phyloP scores from a whole-genome alignment of 1,284 basidiomycete species.

The Heterobasidion occidentale region DNA sequence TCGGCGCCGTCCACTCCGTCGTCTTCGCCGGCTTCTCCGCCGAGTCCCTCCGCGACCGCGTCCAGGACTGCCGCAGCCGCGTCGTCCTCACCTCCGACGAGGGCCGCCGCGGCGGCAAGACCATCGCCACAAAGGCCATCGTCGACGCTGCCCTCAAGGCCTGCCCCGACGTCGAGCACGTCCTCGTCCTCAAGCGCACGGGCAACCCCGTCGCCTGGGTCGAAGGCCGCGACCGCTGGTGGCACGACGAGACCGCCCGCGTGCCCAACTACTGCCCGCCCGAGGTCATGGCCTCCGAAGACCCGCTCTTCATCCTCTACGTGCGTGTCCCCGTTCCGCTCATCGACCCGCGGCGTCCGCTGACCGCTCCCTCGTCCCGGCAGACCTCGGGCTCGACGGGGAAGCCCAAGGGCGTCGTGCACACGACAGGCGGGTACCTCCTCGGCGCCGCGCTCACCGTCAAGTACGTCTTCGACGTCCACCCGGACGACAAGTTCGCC shows the following conservation, averaged over 20 bases:
- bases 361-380: not conserved
- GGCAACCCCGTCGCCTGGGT: constrained; percentile 82
- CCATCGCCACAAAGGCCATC: constrained; percentile 93
- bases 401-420: constrained; percentile 96
- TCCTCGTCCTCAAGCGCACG: constrained; percentile 86
- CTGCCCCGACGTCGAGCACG: constrained; percentile 84
- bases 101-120: constrained; percentile 89
- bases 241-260: constrained; percentile 85
- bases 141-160: constrained; percentile 89
- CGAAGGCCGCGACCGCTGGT: constrained; percentile 89
- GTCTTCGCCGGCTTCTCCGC: constrained; percentile 97
- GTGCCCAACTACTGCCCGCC: constrained; percentile 89
- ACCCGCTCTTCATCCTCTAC: constrained; percentile 97
- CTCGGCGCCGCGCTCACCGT: constrained; percentile 87
- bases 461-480: constrained; percentile 96
- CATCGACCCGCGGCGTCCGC: constrained; percentile 1
- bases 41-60: constrained; percentile 93
- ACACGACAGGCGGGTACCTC: constrained; percentile 91
- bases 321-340: constrained; percentile 50
- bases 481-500: constrained; percentile 86
- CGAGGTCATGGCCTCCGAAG: constrained; percentile 84
- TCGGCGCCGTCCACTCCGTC: constrained; percentile 98
- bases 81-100: constrained; percentile 97
- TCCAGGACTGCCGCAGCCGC: constrained; percentile 83
- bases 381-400: constrained; percentile 94